Base-by-base conservation (phyloP, 225 moss, liverwort and hornwort species). In the Takakia lepidozioides region DNA sequence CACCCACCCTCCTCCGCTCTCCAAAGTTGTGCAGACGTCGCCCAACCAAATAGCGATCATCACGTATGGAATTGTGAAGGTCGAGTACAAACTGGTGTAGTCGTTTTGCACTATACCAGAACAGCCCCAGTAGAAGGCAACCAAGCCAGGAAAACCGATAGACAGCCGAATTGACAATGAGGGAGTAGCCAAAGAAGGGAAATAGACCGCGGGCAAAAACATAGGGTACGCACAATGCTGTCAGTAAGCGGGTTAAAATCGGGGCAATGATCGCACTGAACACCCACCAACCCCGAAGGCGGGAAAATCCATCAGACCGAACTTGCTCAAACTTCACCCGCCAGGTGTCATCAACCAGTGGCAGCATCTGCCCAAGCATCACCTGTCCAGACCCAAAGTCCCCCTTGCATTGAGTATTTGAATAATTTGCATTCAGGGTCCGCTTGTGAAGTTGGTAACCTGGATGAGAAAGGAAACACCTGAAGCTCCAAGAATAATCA, bases 51-150 rank as follows among this genome's bases (percentile, higher is more conserved):
- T 98, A 91, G 18, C 98, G 82, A 69, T 98, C 98, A 52, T 98
- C 98, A 38, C 98, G 82, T 49, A 98, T 98, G 19, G 91, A 84
- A 65, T 99, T 91, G 56, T 99, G 98, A 61, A 99, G 91, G 64
- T 99, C 91, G 56, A 83, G 66, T 18, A 99, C 50, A 82, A 84
- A 85, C 52, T 74, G 70, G 56, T 83, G 87, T 50, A 99, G 65
- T 24, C 78, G 71, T 61, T 81, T 87, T 25, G 69, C 60, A 26
- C 82, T 78, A 40, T 72, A 85, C 87, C 98, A 99, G 49, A 78
- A 53, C 45, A 87, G 18, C 43, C 75, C 82, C 38, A 91, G 52
- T 28, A 77, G 72, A 20, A 99, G 74, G 67, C 87, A 91, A 48
- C 91, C 91, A 42, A 85, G 67, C 98, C 98, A 99, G 43, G 91